phyloP scores from a whole-genome alignment of 2,329 filamentous ascomycete genomes.

The Colletotrichum tropicicola region DNA sequence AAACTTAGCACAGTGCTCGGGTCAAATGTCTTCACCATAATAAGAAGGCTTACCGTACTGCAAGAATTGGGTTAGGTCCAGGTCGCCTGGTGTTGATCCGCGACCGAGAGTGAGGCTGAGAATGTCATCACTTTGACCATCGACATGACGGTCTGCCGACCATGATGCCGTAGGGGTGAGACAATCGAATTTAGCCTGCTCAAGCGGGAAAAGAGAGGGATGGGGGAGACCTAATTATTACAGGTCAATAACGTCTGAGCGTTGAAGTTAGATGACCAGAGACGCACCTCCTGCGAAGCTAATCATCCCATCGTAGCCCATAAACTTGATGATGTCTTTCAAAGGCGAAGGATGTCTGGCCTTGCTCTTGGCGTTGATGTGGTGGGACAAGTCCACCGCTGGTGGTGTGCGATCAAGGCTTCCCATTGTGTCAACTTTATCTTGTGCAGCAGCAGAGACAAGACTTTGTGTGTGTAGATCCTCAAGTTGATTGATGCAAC shows the following conservation, averaged over 20 bases:
- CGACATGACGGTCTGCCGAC: neutral
- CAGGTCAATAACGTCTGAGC: too few relatives aligned
- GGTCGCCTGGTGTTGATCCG: too few relatives aligned
- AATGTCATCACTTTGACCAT: neutral
- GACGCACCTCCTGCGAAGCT: conserved; percentile 42
- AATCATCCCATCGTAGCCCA: conserved; percentile 44
- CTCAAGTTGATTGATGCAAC: too few relatives aligned
- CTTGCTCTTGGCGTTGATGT: conserved; percentile 40
- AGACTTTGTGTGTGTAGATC: neutral
- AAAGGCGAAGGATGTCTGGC: conserved; percentile 40
- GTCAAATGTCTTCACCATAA: too few relatives aligned
- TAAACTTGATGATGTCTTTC: conserved; percentile 44
- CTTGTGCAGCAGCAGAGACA: neutral
- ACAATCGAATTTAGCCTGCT: conserved; percentile 27
- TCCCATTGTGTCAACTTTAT: conserved; percentile 1
- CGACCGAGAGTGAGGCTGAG: conserved; percentile 29
- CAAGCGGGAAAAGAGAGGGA: conserved; percentile 38
- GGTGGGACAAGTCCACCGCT: conserved; percentile 39
- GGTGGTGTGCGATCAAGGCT: neutral
- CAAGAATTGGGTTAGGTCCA: too few relatives aligned
- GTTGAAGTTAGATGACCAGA: too few relatives aligned
- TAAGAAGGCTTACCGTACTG: too few relatives aligned
- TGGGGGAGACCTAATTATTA: conserved; percentile 36
- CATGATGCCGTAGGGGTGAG: conserved; percentile 12
- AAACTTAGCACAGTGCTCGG: too few relatives aligned